Evolutionary conservation across 192 early-diverging fungal species (phyloP).

Genomic region (Phlyctochytrium arcticum): DNA sequence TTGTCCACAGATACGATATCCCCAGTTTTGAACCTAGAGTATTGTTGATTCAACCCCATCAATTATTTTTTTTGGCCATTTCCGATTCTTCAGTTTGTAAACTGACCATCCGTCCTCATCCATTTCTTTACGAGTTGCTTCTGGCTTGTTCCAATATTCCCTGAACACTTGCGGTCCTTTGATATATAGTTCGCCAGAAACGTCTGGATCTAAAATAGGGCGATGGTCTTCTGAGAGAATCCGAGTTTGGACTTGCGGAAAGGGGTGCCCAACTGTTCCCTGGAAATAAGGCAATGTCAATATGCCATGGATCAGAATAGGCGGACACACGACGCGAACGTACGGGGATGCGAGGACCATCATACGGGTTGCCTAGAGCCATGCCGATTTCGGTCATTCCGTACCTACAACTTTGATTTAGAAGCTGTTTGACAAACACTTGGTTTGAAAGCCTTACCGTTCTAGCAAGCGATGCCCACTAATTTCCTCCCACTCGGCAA

Average conservation of each 20-base stretch:
- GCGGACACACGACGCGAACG: neutral
- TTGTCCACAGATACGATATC: conserved; percentile 57
- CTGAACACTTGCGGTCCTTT: conserved; percentile 71
- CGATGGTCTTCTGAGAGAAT: conserved; percentile 48
- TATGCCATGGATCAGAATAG: neutral
- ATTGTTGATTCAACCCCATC: neutral
- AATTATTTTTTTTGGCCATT: conserved; percentile 1
- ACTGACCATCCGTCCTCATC: conserved; percentile 69
- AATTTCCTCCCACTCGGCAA: conserved; percentile 64
- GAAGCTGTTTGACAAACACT: neutral
- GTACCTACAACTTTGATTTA: conserved; percentile 31
- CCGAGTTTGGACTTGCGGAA: conserved; percentile 62
- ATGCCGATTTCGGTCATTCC: conserved; percentile 92
- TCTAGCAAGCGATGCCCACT: conserved; percentile 75
- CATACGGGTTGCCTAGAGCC: conserved; percentile 67
- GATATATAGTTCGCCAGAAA: conserved; percentile 68
- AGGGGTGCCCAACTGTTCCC: conserved; percentile 72
- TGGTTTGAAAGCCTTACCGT: conserved; percentile 30
- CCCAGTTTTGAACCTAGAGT: conserved; percentile 66
- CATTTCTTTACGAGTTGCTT: conserved; percentile 68
- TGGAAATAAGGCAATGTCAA: neutral
- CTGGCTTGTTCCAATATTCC: conserved; percentile 71
- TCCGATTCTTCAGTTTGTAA: too few species aligned
- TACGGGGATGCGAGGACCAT: conserved; percentile 24
- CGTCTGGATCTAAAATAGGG: conserved; percentile 50